phyloP scores from a whole-genome alignment of 257 asterid genomes.

The Leptodermis oblonga region DNA sequence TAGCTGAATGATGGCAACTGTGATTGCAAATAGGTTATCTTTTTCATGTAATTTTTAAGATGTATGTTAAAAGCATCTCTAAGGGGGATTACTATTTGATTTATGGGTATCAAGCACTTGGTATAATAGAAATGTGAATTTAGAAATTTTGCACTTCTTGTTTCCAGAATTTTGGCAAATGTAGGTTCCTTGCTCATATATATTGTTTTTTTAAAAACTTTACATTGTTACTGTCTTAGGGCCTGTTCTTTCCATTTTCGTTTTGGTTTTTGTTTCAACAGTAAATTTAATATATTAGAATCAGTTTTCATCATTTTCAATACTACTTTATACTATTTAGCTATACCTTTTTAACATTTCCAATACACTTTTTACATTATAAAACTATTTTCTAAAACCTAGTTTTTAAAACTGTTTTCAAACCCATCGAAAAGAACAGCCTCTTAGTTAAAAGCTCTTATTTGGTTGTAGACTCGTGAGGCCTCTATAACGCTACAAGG shows the following conservation, averaged over 20 bases:
- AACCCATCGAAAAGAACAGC: too few relatives aligned
- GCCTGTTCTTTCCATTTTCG: too few relatives aligned
- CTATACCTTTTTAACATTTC: too few relatives aligned
- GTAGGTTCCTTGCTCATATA: not conserved
- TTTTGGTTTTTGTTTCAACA: too few relatives aligned
- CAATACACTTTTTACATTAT: too few relatives aligned
- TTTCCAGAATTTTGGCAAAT: not conserved
- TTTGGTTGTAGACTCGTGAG: conserved; percentile 73
- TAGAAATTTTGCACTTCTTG: too few relatives aligned
- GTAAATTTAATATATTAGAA: too few relatives aligned
- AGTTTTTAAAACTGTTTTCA: too few relatives aligned
- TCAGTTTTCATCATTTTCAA: too few relatives aligned
- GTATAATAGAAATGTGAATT: not conserved
- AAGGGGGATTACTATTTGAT: not conserved
- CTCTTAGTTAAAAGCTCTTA: not conserved
- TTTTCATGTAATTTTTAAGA: not conserved
- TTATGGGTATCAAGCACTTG: not conserved
- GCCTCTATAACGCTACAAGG: conserved; percentile 84
- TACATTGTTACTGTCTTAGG: not conserved
- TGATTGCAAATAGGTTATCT: not conserved
- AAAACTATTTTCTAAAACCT: too few relatives aligned
- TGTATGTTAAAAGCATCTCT: not conserved
- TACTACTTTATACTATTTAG: too few relatives aligned
- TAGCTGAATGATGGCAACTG: not conserved
- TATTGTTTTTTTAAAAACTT: not conserved